phyloP scores from a whole-genome alignment of 208 protist species.

The Trypanosoma melophagium region DNA sequence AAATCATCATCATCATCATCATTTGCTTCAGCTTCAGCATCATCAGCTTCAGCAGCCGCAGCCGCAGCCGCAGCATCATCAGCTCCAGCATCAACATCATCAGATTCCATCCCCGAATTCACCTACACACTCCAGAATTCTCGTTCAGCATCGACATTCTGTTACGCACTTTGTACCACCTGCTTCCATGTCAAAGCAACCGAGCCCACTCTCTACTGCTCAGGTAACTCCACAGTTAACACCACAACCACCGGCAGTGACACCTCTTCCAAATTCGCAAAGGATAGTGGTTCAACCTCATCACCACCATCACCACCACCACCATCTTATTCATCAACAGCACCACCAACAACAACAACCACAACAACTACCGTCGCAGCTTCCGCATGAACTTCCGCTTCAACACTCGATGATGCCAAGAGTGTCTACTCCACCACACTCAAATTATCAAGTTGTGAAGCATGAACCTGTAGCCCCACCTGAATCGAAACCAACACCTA shows the following conservation, averaged over 20 bases:
- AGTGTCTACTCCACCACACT: conserved; percentile 11
- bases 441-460: background rate
- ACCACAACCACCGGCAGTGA: background rate
- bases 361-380: conserved; percentile 1
- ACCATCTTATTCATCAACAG: conserved; percentile 7
- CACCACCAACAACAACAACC: conserved; percentile 21
- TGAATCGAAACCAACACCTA: conserved; percentile 9
- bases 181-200: conserved; percentile 19
- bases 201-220: conserved; percentile 2
- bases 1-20: conserved; percentile 16
- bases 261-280: conserved; percentile 8
- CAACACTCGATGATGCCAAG: conserved; percentile 9
- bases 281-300: conserved; percentile 13
- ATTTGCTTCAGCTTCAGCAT: background rate
- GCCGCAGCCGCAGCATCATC: background rate
- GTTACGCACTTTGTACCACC: conserved; percentile 9
- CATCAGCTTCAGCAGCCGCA: conserved; percentile 13
- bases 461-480: conserved; percentile 14
- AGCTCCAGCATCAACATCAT: conserved; percentile 23
- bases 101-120: conserved; percentile 18
- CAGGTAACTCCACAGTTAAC: conserved; percentile 8
- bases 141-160: conserved; percentile 19
- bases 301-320: conserved; percentile 23
- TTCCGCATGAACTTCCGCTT: conserved; percentile 26
- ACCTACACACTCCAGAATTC: conserved; percentile 9